Evolutionary conservation across 2,329 filamentous ascomycete genomes (phyloP).

Genomic region (Fusarium torulosum): DNA sequence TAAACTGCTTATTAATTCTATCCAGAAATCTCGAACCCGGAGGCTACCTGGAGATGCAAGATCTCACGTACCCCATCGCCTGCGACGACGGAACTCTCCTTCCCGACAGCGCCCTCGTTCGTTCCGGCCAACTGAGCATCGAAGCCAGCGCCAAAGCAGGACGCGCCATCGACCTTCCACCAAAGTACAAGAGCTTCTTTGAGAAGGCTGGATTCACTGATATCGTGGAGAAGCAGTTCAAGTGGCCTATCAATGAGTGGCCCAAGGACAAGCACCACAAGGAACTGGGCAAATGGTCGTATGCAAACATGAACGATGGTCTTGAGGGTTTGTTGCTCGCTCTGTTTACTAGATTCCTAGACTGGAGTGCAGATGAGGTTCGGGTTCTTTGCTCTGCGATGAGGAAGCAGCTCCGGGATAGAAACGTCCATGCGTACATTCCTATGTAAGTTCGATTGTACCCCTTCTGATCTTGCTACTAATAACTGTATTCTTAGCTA

Average conservation of each 20-base stretch:
- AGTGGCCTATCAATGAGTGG: slow-evolving; percentile 29
- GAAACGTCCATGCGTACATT: slow-evolving; percentile 27
- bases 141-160: slow-evolving; percentile 20
- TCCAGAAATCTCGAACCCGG: not conserved
- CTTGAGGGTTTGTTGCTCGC: slow-evolving; percentile 16
- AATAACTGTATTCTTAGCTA: not conserved
- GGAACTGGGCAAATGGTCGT: slow-evolving; percentile 21
- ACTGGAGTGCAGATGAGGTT: slow-evolving; percentile 22
- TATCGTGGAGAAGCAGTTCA: slow-evolving; percentile 1
- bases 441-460: slow-evolving; percentile 14
- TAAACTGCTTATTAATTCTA: accelerated
- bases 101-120: not conserved
- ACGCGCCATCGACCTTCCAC: slow-evolving; percentile 4
- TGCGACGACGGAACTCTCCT: slow-evolving; percentile 6
- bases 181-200: slow-evolving; percentile 9
- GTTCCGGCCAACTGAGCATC: not conserved
- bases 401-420: slow-evolving; percentile 22
- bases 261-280: slow-evolving; percentile 31
- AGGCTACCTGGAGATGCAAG: slow-evolving; percentile 22
- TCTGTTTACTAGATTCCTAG: slow-evolving; percentile 20
- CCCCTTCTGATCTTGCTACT: not conserved
- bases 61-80: slow-evolving; percentile 17
- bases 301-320: slow-evolving; percentile 22
- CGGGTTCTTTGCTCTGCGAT: slow-evolving; percentile 20
- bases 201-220: slow-evolving; percentile 10